These are phyloP conservation scores for Candida rishiriensis DNA, from an alignment of 805 yeast genomes.

Conservation along the genomic window DNA sequence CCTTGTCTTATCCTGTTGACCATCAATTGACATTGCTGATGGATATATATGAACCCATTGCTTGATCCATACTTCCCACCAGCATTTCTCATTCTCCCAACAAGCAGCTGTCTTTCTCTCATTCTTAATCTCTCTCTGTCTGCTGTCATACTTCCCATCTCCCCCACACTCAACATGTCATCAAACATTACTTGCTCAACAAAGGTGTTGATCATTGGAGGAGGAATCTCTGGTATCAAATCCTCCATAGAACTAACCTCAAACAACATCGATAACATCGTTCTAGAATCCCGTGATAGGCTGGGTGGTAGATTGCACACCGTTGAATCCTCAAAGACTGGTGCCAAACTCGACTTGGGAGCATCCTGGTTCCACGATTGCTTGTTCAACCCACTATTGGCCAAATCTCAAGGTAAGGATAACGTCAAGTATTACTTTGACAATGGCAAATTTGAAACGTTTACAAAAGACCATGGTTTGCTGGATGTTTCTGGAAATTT, in stretches of 20 bases:
- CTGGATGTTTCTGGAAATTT: slow-evolving; percentile 52
- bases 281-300: slow-evolving; percentile 50
- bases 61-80: too few species aligned
- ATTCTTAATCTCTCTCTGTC: too few species aligned
- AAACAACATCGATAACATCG: slow-evolving; percentile 34
- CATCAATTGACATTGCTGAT: too few species aligned
- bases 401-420: slow-evolving; percentile 34
- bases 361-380: slow-evolving; percentile 93
- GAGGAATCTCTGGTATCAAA: slow-evolving; percentile 51
- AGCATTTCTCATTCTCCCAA: too few species aligned
- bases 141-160: too few species aligned
- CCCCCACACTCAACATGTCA: too few species aligned
- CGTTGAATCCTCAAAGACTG: slow-evolving; percentile 23
- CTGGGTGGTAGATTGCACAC: slow-evolving; percentile 67
- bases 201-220: slow-evolving; percentile 46
- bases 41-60: too few species aligned
- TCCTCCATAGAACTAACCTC: slow-evolving; percentile 38
- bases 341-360: slow-evolving; percentile 59
- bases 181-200: too few species aligned
- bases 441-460: slow-evolving; percentile 22
- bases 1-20: too few species aligned
- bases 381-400: slow-evolving; percentile 56
- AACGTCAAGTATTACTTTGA: slow-evolving; percentile 30
- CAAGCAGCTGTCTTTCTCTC: too few species aligned
- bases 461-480: slow-evolving; percentile 20